phyloP scores from a whole-genome alignment of 257 asterid genomes.

The Lavandula angustifolia region DNA sequence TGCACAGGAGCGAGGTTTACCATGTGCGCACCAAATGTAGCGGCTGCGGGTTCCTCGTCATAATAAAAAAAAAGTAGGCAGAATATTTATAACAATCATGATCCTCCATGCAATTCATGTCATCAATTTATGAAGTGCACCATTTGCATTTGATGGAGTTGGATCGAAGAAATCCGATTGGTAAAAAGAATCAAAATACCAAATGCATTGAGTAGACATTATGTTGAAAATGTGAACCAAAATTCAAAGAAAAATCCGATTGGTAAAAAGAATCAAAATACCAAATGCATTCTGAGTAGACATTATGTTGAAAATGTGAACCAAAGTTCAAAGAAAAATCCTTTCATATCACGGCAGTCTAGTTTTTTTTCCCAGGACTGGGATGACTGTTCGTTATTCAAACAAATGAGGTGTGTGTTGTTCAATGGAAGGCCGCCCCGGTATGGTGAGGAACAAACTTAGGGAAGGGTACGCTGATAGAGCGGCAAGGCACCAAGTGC shows the following conservation, averaged over 20 bases:
- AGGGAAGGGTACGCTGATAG: constrained; percentile 79
- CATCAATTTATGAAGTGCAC: background rate
- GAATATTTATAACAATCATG: background rate
- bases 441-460: constrained; percentile 23
- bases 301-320: constrained; percentile 12
- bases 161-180: constrained; percentile 3
- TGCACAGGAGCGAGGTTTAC: too few relatives aligned
- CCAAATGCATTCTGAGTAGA: background rate
- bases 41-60: too few relatives aligned
- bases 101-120: background rate
- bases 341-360: background rate
- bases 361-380: constrained; percentile 20
- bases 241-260: background rate
- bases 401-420: constrained; percentile 11
- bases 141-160: background rate
- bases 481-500: constrained; percentile 82
- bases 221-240: constrained; percentile 13
- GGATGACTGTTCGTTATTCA: constrained; percentile 29
- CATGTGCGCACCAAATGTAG: too few relatives aligned
- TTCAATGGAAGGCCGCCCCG: constrained; percentile 33
- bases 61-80: too few relatives aligned
- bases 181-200: constrained; percentile 14
- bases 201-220: background rate
- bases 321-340: constrained; percentile 16
- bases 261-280: constrained; percentile 14